Evolutionary conservation across 306 rosid species (phyloP), one percentile per base, ranked within the genome.

Genomic region (Ammopiptanthus mongolicus): DNA sequence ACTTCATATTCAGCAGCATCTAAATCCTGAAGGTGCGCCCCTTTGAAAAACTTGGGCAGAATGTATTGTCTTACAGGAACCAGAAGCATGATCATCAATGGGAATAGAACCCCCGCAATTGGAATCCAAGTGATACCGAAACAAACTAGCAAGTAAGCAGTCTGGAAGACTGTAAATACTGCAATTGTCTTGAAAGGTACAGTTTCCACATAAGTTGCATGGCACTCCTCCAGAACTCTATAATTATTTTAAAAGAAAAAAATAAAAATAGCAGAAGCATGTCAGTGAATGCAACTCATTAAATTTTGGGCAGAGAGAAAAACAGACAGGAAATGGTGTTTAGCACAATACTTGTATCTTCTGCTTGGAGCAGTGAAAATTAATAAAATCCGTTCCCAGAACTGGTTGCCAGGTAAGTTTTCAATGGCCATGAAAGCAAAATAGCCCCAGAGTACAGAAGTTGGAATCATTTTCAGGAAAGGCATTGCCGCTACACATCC

Each of bases 351-450:
- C 97, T 86, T 91, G 87, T 89, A 86, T 91, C 94, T 84, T 81
- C 90, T 79, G 82, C 81, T 84, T 29, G 92, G 87, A 64, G 94
- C 89, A 0, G 91, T 91, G 84, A 91, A 85, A 31, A 86, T 84
- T 23, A 87, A 73, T 14, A 91, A 76, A 80, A 91, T 87, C 74
- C 94, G 84, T 71, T 91, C 97, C 97, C 97, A 91, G 64, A 83
- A 91, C 66, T 91, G 94, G 84, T 91, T 91, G 15, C 97, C 97
- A 0, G 97, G 97, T 65, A 89, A 83, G 85, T 85, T 91, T 76
- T 91, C 97, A 62, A 88, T 85, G 78, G 96, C 96, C 96, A 88
- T 91, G 80, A 88, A 91, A 59, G 96, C 96, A 74, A 91, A 91
- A 82, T 91, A 91, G 34, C 96, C 96, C 91, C 93, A 91, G 55